Evolutionary conservation across 2,329 filamentous ascomycete genomes (phyloP).

Genomic region (Trichophyton schoenleinii): DNA sequence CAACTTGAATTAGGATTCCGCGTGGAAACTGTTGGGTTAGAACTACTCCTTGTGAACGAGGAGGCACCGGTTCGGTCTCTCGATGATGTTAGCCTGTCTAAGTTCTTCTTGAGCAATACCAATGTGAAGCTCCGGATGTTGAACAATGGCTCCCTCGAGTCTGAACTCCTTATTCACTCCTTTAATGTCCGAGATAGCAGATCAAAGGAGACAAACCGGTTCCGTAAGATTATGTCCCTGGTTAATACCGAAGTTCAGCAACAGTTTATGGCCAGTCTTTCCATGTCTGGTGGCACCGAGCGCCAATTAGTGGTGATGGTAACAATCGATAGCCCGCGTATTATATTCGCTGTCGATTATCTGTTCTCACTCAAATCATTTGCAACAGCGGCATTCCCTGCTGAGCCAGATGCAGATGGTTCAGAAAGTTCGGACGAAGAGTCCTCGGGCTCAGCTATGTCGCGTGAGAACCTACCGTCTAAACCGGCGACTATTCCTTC

Average conservation of each 20-base stretch:
- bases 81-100: slow-evolving; percentile 70
- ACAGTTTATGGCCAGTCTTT: slow-evolving; percentile 95
- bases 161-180: slow-evolving; percentile 82
- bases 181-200: slow-evolving; percentile 92
- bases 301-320: slow-evolving; percentile 78
- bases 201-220: slow-evolving; percentile 83
- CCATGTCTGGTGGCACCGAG: slow-evolving; percentile 75
- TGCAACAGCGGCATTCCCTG: slow-evolving; percentile 53
- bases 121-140: slow-evolving; percentile 86
- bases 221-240: slow-evolving; percentile 93
- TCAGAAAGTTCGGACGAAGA: slow-evolving; percentile 25
- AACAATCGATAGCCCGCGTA: slow-evolving; percentile 82
- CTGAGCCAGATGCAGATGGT: slow-evolving; percentile 36
- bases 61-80: slow-evolving; percentile 66
- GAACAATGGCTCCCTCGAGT: slow-evolving; percentile 80
- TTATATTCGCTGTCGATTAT: slow-evolving; percentile 94
- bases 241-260: slow-evolving; percentile 85
- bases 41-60: slow-evolving; percentile 66
- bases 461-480: neutral
- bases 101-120: slow-evolving; percentile 88
- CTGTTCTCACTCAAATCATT: slow-evolving; percentile 81
- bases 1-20: slow-evolving; percentile 88
- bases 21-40: slow-evolving; percentile 73
- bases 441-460: slow-evolving; percentile 19
- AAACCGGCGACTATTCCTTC: neutral